Percentiles rank a stretch among this genome's conserved stretches.
These are phyloP conservation scores for Aspergillus avenaceus DNA, from an alignment of 495 filamentous ascomycete species.

Conservation along the genomic window DNA sequence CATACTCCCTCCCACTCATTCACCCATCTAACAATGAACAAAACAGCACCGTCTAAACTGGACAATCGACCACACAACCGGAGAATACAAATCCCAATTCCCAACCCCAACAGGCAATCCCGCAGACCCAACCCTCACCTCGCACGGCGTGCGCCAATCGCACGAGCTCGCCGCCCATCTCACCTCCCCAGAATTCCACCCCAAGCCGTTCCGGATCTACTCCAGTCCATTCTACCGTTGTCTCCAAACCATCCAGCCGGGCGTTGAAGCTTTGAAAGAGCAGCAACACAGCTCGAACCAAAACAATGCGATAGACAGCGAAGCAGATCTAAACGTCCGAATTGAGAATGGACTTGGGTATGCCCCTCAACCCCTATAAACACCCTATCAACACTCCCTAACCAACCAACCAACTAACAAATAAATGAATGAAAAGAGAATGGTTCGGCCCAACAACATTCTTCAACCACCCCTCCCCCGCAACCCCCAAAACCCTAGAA, in stretches of 20 bases:
- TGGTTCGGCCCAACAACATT: conserved; percentile 71
- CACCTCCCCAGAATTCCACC: conserved; percentile 55
- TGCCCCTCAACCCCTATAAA: conserved; percentile 1
- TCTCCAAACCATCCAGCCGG: conserved; percentile 77
- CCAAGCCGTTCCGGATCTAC: conserved; percentile 65
- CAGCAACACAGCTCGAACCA: conserved; percentile 5
- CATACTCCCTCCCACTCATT: conserved; percentile 12
- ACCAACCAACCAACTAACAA: background rate
- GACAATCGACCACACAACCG: conserved; percentile 74
- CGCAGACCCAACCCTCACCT: conserved; percentile 80
- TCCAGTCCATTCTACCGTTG: conserved; percentile 88
- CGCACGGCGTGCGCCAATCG: conserved; percentile 81
- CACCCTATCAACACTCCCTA: background rate
- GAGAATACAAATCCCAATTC: conserved; percentile 63
- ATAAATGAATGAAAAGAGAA: conserved; percentile 49
- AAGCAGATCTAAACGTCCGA: conserved; percentile 51
- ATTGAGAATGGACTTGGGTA: conserved; percentile 74
- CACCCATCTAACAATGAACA: conserved; percentile 13
- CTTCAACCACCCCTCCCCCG: conserved; percentile 82
- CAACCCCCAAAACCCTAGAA: conserved; percentile 52
- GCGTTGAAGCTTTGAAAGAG: conserved; percentile 50
- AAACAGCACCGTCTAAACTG: conserved; percentile 83
- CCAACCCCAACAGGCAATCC: conserved; percentile 79
- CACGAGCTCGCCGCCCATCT: conserved; percentile 70
- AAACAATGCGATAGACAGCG: no score